These are phyloP conservation scores for Letharia columbiana DNA, from an alignment of 495 filamentous ascomycete species.

Conservation along the genomic window DNA sequence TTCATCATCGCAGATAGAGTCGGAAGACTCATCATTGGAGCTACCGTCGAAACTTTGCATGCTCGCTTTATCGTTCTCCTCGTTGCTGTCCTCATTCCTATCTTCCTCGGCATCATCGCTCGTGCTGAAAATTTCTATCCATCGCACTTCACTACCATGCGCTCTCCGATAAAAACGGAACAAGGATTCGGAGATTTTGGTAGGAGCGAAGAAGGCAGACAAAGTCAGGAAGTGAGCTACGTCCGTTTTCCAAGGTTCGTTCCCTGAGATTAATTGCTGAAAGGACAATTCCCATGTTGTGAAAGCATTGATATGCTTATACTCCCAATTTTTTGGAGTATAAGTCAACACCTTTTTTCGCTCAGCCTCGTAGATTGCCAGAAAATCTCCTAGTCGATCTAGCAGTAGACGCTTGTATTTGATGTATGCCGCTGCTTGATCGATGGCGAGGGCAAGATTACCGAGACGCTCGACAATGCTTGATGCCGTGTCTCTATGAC, in stretches of 20 bases:
- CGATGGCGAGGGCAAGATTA: background rate
- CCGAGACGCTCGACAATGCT: background rate
- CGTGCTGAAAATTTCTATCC: background rate
- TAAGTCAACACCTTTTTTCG: background rate
- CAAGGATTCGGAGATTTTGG: background rate
- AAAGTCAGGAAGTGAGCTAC: background rate
- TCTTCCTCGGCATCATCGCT: background rate
- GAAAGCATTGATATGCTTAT: background rate
- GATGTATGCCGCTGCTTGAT: slow-evolving; percentile 6
- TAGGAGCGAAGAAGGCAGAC: background rate
- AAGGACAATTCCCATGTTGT: slow-evolving; percentile 7
- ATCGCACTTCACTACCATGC: background rate
- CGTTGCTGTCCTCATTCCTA: background rate
- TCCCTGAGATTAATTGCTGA: background rate
- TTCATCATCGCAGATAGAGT: too few relatives aligned
- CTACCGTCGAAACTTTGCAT: too few relatives aligned
- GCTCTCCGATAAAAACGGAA: background rate
- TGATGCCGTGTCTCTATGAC: too few relatives aligned
- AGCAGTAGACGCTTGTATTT: background rate
- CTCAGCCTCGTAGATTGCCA: background rate
- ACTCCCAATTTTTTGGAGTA: background rate
- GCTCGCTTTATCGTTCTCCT: background rate
- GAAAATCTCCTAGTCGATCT: background rate
- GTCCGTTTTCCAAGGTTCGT: background rate
- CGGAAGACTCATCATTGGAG: too few relatives aligned